Evolutionary conservation across 805 yeast species (phyloP), one percentile per base, ranked within the genome.

Genomic region (Groenewaldozyma salmanticensis): DNA sequence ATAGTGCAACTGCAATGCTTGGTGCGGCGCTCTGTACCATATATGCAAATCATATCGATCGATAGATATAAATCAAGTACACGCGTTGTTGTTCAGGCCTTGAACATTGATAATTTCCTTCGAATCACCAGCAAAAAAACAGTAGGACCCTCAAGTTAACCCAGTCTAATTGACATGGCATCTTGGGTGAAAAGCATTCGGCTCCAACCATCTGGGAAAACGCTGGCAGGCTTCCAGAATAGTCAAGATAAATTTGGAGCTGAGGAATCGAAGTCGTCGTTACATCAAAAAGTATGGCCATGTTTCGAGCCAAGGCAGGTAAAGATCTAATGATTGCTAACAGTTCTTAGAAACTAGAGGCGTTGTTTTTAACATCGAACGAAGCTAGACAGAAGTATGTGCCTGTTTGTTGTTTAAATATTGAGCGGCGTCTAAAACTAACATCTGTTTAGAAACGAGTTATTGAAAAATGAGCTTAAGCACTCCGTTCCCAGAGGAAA

Each of bases 321-420:
- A n/a, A n/a, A n/a, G n/a, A n/a, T n/a, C n/a, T n/a, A n/a, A n/a
- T n/a, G n/a, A n/a, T n/a, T 21, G 18, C 35, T 18, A 9, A 16
- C 20, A 21, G 9, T 18, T 11, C 24, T n/a, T 21, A 43, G 47
- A 47, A 22, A 15, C 42, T 47, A 24, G 47, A 47, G 21, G 21
- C 42, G 7, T 33, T 47, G 21, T 42, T 42, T 20, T 34, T 42
- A 20, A 40, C 45, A 2, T 47, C 51, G 7, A 42, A 42, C 31
- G 40, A 43, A 27, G 39, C 42, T 18, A 39, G 51, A 22, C 43
- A 39, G 27, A 40, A 29, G 47, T 45, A 42, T n/a, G 47, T 36
- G 11, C 32, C 4, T 9, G 15, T 6, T 16, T 27, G 9, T 9
- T 19, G 6, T 11, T 20, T 29, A 20, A 16, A 17, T 11, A 29